Evolutionary conservation across 2,329 filamentous ascomycete genomes (phyloP).

Genomic region (Neoarthrinium moseri): DNA sequence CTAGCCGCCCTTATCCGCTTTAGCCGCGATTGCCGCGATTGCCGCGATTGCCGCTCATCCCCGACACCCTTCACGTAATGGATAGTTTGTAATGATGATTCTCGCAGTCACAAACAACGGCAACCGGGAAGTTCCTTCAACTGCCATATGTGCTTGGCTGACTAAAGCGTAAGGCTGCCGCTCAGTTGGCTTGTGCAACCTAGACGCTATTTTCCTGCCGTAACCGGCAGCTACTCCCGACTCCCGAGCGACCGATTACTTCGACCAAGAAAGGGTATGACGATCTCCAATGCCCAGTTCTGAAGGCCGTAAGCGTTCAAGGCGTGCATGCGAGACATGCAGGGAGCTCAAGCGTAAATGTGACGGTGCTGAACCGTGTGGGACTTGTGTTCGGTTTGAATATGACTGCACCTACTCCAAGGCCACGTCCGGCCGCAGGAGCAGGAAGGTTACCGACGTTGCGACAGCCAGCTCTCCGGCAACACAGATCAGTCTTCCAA

Average conservation of each 20-base stretch:
- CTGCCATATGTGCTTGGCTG: too few relatives aligned
- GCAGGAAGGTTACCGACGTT: constrained; percentile 3
- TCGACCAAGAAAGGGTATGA: too few relatives aligned
- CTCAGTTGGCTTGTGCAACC: too few relatives aligned
- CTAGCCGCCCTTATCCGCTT: constrained; percentile 6
- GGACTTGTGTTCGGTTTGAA: constrained; percentile 51
- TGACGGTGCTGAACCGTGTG: constrained; percentile 51
- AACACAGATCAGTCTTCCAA: not conserved
- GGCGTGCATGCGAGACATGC: constrained; percentile 48
- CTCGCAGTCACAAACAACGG: not conserved
- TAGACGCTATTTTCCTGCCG: too few relatives aligned
- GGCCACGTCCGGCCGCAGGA: constrained; percentile 23
- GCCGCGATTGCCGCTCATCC: constrained; percentile 7
- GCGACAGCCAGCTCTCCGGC: not conserved
- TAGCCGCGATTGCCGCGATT: constrained; percentile 1
- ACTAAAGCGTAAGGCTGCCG: too few relatives aligned
- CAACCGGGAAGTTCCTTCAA: not conserved
- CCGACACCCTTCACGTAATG: not conserved
- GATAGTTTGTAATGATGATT: not conserved
- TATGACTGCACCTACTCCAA: constrained; percentile 48
- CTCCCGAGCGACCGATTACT: too few relatives aligned
- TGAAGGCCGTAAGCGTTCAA: constrained; percentile 31
- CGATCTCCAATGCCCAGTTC: constrained; percentile 5
- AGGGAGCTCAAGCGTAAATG: constrained; percentile 57
- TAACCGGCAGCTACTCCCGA: too few relatives aligned